Conservation (phyloP, 192 early-diverging fungal species). For the Entomortierella chlamydospora region DNA sequence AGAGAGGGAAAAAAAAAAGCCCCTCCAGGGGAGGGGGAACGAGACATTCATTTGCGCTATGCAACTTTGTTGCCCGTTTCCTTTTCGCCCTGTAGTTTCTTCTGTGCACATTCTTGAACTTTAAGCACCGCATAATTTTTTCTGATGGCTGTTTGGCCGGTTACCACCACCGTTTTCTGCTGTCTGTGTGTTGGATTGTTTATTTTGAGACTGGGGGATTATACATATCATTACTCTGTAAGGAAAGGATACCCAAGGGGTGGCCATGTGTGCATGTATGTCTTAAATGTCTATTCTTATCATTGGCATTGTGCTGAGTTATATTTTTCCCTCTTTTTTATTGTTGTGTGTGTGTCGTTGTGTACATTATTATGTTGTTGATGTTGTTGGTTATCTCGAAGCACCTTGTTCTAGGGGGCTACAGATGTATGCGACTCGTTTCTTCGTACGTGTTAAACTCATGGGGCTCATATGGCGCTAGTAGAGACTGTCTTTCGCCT, state of each 20-base stretch:
- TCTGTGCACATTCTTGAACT: no score
- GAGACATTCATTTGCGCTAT: no score
- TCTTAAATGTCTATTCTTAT: conserved; percentile 5
- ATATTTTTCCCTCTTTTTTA: background rate
- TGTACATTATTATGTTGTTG: background rate
- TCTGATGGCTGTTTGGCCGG: background rate
- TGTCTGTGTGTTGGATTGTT: background rate
- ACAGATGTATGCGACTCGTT: no score
- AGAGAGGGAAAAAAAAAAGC: no score
- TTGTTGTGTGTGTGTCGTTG: background rate
- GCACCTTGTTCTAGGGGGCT: background rate
- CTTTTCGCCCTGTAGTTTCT: no score
- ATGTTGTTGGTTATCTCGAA: background rate
- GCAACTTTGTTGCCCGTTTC: no score
- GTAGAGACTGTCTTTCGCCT: no score
- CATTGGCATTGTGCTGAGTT: background rate
- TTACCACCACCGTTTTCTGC: background rate
- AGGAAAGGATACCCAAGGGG: conserved; percentile 18
- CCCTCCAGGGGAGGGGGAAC: no score
- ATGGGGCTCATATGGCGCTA: no score
- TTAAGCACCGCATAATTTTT: no score
- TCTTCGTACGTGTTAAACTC: no score
- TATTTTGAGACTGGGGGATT: background rate
- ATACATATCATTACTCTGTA: conserved; percentile 19
- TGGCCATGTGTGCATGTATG: background rate